These are phyloP conservation scores for Rhynchosporium agropyri DNA, from an alignment of 2,329 filamentous ascomycete species.

Conservation along the genomic window DNA sequence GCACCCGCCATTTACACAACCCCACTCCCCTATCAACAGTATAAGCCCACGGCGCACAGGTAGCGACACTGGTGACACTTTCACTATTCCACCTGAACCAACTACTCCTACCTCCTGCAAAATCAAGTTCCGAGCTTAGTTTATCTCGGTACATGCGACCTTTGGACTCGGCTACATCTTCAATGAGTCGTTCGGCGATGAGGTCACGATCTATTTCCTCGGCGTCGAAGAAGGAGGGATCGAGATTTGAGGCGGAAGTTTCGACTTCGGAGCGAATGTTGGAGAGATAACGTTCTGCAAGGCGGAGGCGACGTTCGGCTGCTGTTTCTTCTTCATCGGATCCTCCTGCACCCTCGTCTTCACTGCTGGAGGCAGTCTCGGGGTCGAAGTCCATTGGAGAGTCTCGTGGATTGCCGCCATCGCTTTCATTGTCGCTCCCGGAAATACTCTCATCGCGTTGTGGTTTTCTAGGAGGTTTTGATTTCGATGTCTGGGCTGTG, in stretches of 20 bases:
- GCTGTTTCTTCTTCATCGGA: conserved; percentile 73
- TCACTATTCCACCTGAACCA: conserved; percentile 79
- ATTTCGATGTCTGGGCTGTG: conserved; percentile 41
- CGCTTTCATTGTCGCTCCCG: conserved; percentile 75
- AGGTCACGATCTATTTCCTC: conserved; percentile 90
- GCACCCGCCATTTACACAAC: conserved; percentile 87
- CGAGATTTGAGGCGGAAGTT: conserved; percentile 53
- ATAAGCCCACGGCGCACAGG: conserved; percentile 80
- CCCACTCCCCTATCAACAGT: conserved; percentile 84
- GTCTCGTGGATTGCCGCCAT: conserved; percentile 59
- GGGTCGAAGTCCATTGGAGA: conserved; percentile 51
- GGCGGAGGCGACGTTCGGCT: conserved; percentile 79
- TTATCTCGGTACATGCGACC: conserved; percentile 78
- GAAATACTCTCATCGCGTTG: conserved; percentile 71
- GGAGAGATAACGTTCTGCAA: conserved; percentile 91
- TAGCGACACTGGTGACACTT: conserved; percentile 77
- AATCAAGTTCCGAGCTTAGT: conserved; percentile 73
- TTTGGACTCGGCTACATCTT: conserved; percentile 91
- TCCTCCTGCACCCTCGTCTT: conserved; percentile 53
- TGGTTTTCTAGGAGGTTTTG: conserved; percentile 43
- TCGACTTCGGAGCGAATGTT: conserved; percentile 81
- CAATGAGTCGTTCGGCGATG: conserved; percentile 85
- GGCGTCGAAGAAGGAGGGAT: conserved; percentile 88
- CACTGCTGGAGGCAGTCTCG: conserved; percentile 51
- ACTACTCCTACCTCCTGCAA: conserved; percentile 66